Base-by-base conservation (phyloP, 2,329 filamentous ascomycete species). In the Calonectria henricotiae region DNA sequence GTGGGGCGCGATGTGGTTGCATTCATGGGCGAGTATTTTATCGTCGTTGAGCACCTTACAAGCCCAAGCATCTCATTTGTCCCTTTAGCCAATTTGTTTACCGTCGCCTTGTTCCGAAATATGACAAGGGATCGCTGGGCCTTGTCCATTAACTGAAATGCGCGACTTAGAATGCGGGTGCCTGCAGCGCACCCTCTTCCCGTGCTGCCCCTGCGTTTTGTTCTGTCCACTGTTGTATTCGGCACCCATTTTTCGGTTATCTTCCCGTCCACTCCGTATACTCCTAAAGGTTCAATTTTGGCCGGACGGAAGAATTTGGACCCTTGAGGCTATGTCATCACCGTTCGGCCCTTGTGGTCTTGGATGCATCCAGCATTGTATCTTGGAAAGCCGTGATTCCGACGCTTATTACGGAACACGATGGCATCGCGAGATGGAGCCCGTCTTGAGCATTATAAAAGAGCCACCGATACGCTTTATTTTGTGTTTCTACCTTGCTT, bases 1-100 rank as follows among this genome's bases (percentile, higher is more conserved):
- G 65, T 70, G 72, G 68, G 55, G 60, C 51, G 37, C 63, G 23
- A 39, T 46, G 47, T 61, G 66, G 65, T 69, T 73, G 61, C 72
- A 70, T 70, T 20, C 61, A 49, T 20, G 61, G 37, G 20, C 25
- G 43, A 23, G 51, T 13, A 17, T 12, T 41, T 23, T 6, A n/a
- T 37, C 39, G 44, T n/a, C 23, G 23, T 35, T n/a, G 12, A 32
- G 15, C 27, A 44, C 39, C 49, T 25, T 30, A 27, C 3, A 9
- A 11, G 25, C 2, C 12, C 23, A 15, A 47, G 49, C n/a, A n/a
- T 25, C 41, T 15, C 27, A 39, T 46, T n/a, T 35, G 25, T 23
- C 25, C 13, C 13, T 41, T 30, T 35, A 11, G 11, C 27, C 6
- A 17, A 37, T 44, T 20, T 25, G 20, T 37, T 20, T 64, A 4